Evolutionary conservation across 176 grass and related monocot species (phyloP), one percentile per base, ranked within the genome.

Genomic region (Puya raimondii): DNA sequence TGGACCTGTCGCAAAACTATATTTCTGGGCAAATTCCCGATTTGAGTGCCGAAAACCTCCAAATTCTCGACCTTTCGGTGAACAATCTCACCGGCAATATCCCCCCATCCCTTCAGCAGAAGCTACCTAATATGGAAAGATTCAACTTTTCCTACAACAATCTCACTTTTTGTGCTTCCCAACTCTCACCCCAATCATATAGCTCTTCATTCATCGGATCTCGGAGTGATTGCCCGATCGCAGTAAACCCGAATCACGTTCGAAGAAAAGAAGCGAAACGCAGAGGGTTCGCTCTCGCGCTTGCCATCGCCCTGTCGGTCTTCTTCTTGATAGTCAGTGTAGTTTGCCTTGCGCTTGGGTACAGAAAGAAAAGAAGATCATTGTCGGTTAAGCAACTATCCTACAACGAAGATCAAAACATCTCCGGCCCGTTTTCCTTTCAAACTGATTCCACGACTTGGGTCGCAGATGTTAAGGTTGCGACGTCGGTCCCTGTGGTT

Each of bases 81-180:
- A 99, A 99, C 84, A 99, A 93, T 78, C 89, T 99, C 64, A 93
- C 89, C 0, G 89, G 94, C 11, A 84, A 97, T 80, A 85, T 97
- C 69, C 94, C 94, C 20, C 73, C 74, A 72, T 63, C 82, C 20
- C 79, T 97, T 72, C 83, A 90, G 57, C 87, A 90, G 71, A 86
- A 81, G 48, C 48, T 97, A 72, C 11, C 49, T 4, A 69, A 25
- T 0, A 85, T 97, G 82, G 81, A 85, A 49, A 78, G 50, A 27
- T 93, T 99, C 87, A 93, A 99, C 71, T 90, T 99, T 69, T 99
- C 94, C 75, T 93, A 88, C 82, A 99, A 99, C 85, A 99, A 99
- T 53, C 87, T 99, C 58, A 93, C 94, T 26, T 79, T 90, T 10
- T 99, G 94, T 12, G 94, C 77, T 47, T 82, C 87, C 4, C 77